A percentile compares a stretch with the other conserved stretches of the same genome.
Conservation (phyloP, 371 early-diverging fungal genomes). For the Mortierella sp. region DNA sequence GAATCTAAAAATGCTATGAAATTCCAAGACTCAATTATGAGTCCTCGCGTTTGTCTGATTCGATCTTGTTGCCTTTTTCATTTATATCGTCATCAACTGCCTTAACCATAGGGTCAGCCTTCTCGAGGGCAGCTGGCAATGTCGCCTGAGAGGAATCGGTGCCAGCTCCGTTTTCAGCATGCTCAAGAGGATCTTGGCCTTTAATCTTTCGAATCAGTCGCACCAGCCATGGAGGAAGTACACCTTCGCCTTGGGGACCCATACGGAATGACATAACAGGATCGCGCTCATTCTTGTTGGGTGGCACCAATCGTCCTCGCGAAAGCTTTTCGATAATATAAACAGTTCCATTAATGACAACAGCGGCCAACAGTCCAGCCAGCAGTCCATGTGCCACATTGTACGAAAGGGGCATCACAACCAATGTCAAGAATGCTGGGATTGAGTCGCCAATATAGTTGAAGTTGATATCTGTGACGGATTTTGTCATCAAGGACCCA, state of each 20-base stretch:
- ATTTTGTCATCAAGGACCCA: constrained; percentile 85
- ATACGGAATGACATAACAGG: constrained; percentile 61
- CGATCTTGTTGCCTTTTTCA: background rate
- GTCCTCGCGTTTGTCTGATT: no score
- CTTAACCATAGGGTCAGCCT: no score
- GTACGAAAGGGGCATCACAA: constrained; percentile 84
- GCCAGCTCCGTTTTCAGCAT: constrained; percentile 36
- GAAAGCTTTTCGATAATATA: constrained; percentile 55
- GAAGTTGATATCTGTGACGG: constrained; percentile 83
- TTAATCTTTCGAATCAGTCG: constrained; percentile 58
- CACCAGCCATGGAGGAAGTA: constrained; percentile 60
- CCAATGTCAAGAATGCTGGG: constrained; percentile 83
- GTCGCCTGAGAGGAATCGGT: constrained; percentile 25
- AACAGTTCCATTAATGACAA: constrained; percentile 51
- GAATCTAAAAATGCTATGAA: no score
- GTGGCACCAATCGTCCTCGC: constrained; percentile 59
- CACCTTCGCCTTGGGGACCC: constrained; percentile 59
- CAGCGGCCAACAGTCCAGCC: constrained; percentile 44
- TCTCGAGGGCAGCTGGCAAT: no score
- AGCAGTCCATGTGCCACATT: constrained; percentile 56
- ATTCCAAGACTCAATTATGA: no score
- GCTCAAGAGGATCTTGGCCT: constrained; percentile 41
- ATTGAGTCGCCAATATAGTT: constrained; percentile 84
- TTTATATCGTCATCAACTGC: background rate
- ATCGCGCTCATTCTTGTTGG: constrained; percentile 62